Base-by-base conservation (phyloP, 2,329 filamentous ascomycete genomes). In the Microsporum ferrugineum region DNA sequence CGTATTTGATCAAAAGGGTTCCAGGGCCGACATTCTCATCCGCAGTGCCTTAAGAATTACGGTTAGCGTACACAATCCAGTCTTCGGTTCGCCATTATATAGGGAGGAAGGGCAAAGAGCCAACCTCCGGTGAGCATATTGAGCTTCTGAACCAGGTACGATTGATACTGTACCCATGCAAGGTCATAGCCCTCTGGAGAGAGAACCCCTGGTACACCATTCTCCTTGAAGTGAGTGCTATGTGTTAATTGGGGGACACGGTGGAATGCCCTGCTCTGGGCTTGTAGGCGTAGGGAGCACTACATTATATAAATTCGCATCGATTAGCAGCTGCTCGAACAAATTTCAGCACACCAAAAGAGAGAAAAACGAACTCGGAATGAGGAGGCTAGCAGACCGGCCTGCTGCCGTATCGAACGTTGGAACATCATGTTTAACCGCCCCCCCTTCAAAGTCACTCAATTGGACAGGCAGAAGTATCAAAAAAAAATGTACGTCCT, bases 161-260 rank as follows among this genome's bases (percentile, higher is more conserved):
- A 71, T 80, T 95, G 91, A 77, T 96, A 95, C 70, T 91, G 80
- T 38, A 82, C 86, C 86, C 90, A 99, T 57, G 91, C 86, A 60
- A 89, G 81, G 61, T 87, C 77, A 75, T 88, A 95, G 60, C 83
- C 88, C 58, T 82, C 78, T 1, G 80, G 73, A 34, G 85, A 85
- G 71, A 96, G 79, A 63, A 97, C 80, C 12, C 84, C 83, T n/a
- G 84, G 82, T 4, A 96, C 79, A 62, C 84, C 84, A 65, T 82
- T 68, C 60, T 76, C 62, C 61, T 70, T 69, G 66, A 82, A 80
- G 45, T 70, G 64, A 10, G 69, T 65, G 61, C 79, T 74, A 68
- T 81, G 75, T 45, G 70, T 72, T 65, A 84, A 78, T 63, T 74
- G 68, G 29, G 82, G 80, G 4, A 82, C 74, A 53, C 68, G 67